Base-by-base conservation (phyloP, 805 yeast species). In the Sungouiozyma ichnusensis region DNA sequence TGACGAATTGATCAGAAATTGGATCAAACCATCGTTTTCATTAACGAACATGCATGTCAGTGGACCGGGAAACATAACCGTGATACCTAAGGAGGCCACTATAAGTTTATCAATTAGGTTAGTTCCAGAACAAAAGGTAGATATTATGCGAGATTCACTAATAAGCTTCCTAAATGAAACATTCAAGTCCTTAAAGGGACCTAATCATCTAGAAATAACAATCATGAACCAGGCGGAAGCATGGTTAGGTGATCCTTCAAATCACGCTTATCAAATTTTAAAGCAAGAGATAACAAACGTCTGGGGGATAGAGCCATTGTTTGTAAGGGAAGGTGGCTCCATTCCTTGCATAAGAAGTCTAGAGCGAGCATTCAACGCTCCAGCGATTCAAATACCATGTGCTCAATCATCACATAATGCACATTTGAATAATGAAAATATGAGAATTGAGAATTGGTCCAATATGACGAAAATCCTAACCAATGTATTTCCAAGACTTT, bases 331-430 rank as follows among this genome's bases (percentile, higher is more conserved):
- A 65, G 98, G 98, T 46, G 98, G 98, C 0, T 85, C 97, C 0
- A 87, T 90, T 58, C 97, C 98, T 2, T 81, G 90, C 9, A 79
- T 92, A 6, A 65, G 96, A 48, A 82, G 81, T 46, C 64, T 90
- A 49, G 98, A 90, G 53, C 84, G 84, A 59, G 67, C 73, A 11
- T 84, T 90, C 50, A 62, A 71, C 40, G 95, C 97, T 3, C 85
- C 85, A 19, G 97, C 96, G 1, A 94, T 90, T 0, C 97, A 92
- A 61, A 75, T 92, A 29, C 97, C 98, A 2, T 86, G 97, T 56
- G 98, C 97, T 0, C 98, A 90, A 65, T 75, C 90, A 1, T 77
- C 92, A 35, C 97, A 92, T 60, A 85, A 86, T 54, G 97, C 97
- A 1, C 98, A 90, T 66, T 72, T 90, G 52, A 78, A 81, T 54